phyloP scores from a whole-genome alignment of 176 grass and related monocot genomes.

The Musa itinerans region DNA sequence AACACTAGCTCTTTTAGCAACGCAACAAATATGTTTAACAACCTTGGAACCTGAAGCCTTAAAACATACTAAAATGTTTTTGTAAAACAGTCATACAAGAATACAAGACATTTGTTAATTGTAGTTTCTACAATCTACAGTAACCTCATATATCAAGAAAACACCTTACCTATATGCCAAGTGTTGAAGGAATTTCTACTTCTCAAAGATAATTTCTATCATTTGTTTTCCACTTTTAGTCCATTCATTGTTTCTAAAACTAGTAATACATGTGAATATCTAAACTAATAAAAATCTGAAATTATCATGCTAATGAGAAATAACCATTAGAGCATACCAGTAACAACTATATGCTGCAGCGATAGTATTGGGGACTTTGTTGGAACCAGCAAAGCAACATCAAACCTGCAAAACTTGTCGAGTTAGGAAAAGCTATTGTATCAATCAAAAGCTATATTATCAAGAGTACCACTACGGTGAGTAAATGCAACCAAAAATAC shows the following conservation, averaged over 20 bases:
- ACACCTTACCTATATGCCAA: background rate
- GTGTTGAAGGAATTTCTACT: background rate
- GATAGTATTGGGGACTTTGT: slow-evolving; percentile 60
- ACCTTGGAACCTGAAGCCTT: too few species aligned
- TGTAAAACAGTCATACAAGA: too few species aligned
- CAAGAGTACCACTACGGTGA: background rate
- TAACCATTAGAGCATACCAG: slow-evolving; percentile 24
- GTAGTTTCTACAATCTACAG: too few species aligned
- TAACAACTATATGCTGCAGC: slow-evolving; percentile 47
- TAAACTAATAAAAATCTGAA: background rate
- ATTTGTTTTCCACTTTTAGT: background rate
- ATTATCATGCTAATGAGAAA: background rate
- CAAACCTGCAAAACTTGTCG: slow-evolving; percentile 51
- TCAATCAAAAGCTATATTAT: background rate
- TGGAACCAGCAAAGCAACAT: slow-evolving; percentile 72
- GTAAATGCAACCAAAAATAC: slow-evolving; percentile 7
- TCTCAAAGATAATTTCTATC: background rate
- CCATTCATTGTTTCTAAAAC: background rate
- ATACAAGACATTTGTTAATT: too few species aligned
- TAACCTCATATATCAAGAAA: too few species aligned
- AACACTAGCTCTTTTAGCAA: too few species aligned
- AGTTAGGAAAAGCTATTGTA: background rate
- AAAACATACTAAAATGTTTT: too few species aligned
- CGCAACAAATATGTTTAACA: too few species aligned
- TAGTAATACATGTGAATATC: background rate